Evolutionary conservation across 2,329 filamentous ascomycete species (phyloP), one percentile per base, ranked within the genome.

Genomic region (Fusarium musae): DNA sequence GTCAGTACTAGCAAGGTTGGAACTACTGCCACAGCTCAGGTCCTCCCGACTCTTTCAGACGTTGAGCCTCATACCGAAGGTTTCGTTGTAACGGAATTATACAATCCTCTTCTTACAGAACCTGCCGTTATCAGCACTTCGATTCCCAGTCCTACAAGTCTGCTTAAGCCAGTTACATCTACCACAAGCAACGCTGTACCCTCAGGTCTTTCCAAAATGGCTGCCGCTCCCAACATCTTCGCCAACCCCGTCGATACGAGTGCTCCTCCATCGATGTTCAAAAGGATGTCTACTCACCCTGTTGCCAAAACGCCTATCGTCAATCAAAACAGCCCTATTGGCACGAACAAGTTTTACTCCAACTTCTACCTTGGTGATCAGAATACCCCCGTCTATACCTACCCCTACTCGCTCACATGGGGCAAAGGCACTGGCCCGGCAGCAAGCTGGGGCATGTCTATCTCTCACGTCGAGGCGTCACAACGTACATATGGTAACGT

Each of bases 291-390:
- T 26, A 88, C 91, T 72, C 91, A 93, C 72, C 91, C 91, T 0
- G 88, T 89, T 32, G 82, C 87, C 44, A 85, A 88, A 19, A 79
- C 84, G 28, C 89, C 88, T 10, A 84, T 92, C 42, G 84, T 92
- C 43, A 79, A 76, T 37, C 80, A 84, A 21, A 75, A 81, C 3
- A 79, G 80, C 1, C 89, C 91, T 7, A 83, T 93, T 50, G 85
- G 89, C 56, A 96, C 93, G 30, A 96, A 95, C 85, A 95, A 93
- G 78, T 95, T 95, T 80, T 94, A 93, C 76, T 87, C 91, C 75
- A 96, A 96, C 77, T 90, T 96, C 71, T 94, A 94, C 80, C 85
- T 98, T 1, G 92, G 91, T 9, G 87, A 87, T 47, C 94, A 97
- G 80, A 88, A 86, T 9, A 87, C 88, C 11, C 88, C 92, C 1